Evolutionary conservation across 2,329 filamentous ascomycete genomes (phyloP).

Genomic region (Phaeosphaeriaceae sp.): DNA sequence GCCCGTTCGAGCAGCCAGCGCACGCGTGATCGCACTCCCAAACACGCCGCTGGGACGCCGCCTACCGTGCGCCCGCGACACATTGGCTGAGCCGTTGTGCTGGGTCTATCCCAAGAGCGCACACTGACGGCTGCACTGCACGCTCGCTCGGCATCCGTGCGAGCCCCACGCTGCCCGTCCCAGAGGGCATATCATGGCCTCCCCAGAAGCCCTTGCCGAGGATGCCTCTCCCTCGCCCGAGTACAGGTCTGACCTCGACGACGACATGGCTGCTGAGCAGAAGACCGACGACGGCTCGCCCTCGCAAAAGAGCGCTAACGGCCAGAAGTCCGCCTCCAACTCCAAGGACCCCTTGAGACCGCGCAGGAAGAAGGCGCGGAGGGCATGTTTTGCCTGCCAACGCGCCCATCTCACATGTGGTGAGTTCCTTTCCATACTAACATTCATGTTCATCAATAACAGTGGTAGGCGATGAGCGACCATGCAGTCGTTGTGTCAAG

Average conservation of each 20-base stretch:
- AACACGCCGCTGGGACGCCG: slow-evolving; percentile 50
- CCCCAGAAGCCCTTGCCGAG: slow-evolving; percentile 51
- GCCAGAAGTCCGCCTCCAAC: slow-evolving; percentile 50
- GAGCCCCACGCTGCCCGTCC: slow-evolving; percentile 29
- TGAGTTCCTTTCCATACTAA: slow-evolving; percentile 62
- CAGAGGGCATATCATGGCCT: slow-evolving; percentile 55
- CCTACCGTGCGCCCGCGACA: slow-evolving; percentile 36
- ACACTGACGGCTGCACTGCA: slow-evolving; percentile 49
- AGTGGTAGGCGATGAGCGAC: slow-evolving; percentile 85
- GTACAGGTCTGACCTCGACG: slow-evolving; percentile 50
- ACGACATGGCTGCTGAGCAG: slow-evolving; percentile 55
- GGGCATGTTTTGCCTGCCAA: slow-evolving; percentile 97
- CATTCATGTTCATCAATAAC: background rate
- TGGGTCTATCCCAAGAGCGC: slow-evolving; percentile 39
- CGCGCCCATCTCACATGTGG: slow-evolving; percentile 97
- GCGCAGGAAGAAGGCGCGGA: slow-evolving; percentile 90
- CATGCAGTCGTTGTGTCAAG: slow-evolving; percentile 93
- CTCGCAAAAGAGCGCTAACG: slow-evolving; percentile 39
- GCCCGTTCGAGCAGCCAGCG: slow-evolving; percentile 43
- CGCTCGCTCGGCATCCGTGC: slow-evolving; percentile 50
- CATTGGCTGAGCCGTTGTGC: slow-evolving; percentile 48
- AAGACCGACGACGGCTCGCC: slow-evolving; percentile 47
- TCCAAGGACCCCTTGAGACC: slow-evolving; percentile 91
- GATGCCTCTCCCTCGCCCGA: slow-evolving; percentile 57
- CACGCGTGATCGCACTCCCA: slow-evolving; percentile 51